Evolutionary conservation across 306 rosid species (phyloP).

Genomic region (Luffa acutangula): DNA sequence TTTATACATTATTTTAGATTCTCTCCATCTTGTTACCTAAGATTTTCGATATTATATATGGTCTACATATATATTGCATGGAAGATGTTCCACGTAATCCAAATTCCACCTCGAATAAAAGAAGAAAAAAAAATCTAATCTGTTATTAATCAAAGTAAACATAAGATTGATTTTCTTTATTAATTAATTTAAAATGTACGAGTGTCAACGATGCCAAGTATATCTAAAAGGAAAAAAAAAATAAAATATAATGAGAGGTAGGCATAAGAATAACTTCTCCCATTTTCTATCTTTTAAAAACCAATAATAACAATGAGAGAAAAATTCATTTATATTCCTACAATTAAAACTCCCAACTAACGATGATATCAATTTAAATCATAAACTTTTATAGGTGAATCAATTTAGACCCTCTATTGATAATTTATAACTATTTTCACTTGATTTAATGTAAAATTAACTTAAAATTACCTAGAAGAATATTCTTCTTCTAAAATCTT

Average conservation of each 20-base stretch:
- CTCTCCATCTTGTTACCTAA: background rate
- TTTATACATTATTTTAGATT: background rate
- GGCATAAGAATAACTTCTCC: background rate
- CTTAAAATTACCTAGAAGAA: no score
- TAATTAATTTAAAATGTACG: background rate
- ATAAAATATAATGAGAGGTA: no score
- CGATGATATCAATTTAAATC: no score
- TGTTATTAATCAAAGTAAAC: background rate
- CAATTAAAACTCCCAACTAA: no score
- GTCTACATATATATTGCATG: background rate
- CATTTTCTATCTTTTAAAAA: background rate
- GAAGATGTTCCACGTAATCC: background rate
- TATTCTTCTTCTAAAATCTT: no score
- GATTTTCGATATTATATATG: background rate
- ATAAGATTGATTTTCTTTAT: background rate
- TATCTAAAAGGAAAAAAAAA: background rate
- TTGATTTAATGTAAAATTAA: no score
- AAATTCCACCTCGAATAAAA: background rate
- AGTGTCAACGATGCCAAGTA: background rate
- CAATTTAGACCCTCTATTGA: no score
- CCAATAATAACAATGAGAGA: no score
- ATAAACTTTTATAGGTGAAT: no score
- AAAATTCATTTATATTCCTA: no score
- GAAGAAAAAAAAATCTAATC: background rate
- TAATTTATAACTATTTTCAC: no score